Percentiles rank a stretch among this genome's conserved stretches.
phyloP scores from a whole-genome alignment of 192 early-diverging fungal genomes.

The Kappamyces sp. region DNA sequence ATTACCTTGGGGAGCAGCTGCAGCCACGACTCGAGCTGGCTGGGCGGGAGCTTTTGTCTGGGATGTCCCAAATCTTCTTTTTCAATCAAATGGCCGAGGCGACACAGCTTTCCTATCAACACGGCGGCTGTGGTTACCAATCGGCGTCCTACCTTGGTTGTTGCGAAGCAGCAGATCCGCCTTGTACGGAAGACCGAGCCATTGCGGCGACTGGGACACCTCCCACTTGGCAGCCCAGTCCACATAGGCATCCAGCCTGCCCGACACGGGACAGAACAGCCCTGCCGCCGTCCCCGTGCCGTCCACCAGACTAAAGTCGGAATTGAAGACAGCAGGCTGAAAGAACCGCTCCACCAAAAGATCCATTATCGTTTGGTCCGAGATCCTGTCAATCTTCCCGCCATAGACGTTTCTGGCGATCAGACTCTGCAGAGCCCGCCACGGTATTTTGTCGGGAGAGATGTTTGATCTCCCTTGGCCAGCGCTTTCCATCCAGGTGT shows the following conservation, averaged over 20 bases:
- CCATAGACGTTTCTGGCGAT: constrained; percentile 91
- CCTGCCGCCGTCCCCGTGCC: constrained; percentile 14
- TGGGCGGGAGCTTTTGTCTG: too few species aligned
- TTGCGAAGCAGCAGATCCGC: constrained; percentile 88
- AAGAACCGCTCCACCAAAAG: constrained; percentile 84
- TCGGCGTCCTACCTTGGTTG: constrained; percentile 56
- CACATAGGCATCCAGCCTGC: constrained; percentile 74
- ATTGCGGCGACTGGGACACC: constrained; percentile 90
- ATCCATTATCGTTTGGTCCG: constrained; percentile 81
- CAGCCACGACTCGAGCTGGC: too few species aligned
- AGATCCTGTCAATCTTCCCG: constrained; percentile 90
- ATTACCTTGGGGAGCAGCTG: too few species aligned
- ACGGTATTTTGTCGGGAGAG: constrained; percentile 90
- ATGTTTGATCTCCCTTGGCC: constrained; percentile 82
- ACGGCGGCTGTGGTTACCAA: too few species aligned
- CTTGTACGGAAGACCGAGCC: constrained; percentile 91
- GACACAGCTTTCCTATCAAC: too few species aligned
- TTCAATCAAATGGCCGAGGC: too few species aligned
- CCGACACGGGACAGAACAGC: constrained; percentile 81
- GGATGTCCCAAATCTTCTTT: too few species aligned
- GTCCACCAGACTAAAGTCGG: constrained; percentile 72
- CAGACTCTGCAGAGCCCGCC: constrained; percentile 84
- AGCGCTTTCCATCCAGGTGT: constrained; percentile 84
- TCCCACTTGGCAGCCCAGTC: constrained; percentile 84
- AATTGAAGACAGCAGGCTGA: constrained; percentile 67